Base-by-base conservation (phyloP, 352 stramenopile genomes). In the Saprolegnia diclina region DNA sequence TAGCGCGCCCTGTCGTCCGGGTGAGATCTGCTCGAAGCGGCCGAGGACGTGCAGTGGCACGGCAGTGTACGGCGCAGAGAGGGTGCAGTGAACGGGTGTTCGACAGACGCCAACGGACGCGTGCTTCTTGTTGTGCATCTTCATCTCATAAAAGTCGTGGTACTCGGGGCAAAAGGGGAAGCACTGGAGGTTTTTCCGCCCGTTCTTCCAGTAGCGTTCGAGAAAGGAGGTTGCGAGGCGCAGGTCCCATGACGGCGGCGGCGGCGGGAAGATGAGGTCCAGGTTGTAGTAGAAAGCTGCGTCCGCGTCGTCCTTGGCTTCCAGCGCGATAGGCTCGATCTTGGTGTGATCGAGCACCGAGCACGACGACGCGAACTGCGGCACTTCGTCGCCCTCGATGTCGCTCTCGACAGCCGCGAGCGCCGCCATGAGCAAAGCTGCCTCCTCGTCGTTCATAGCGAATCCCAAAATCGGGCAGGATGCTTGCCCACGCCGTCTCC, bases 71-170 rank as follows among this genome's bases (percentile, higher is more conserved):
- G 55, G 59, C 1, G 35, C 22, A 21, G 29, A 22, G 21, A 74
- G 38, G 5, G 68, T 38, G 54, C 82, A 91, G 71, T 94, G 90
- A 18, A 94, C 76, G 1, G 84, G 84, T 3, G 83, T 84, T 24
- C 86, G 86, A 68, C 87, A 94, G 1, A 94, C 87, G 0, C 87
- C 87, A 19, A 92, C 82, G 65, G 80, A 90, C 57, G 83, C 87
- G 69, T 94, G 87, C 73, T 94, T 94, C 52, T 83, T 83, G 73
- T 91, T 91, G 74, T 90, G 92, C 77, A 93, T 92, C 76, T 92
- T 92, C 85, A 93, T 93, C 6, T 84, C 91, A 75, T 91, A 94
- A 29, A 95, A 96, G 72, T 96, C 88, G 65, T 88, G 79, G 71
- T 93, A 85, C 65, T 95, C 87, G 19, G 87, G 87, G 38, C 88